phyloP scores from a whole-genome alignment of 768 basidiomycete species.

The Rhizopogon roseolus region DNA sequence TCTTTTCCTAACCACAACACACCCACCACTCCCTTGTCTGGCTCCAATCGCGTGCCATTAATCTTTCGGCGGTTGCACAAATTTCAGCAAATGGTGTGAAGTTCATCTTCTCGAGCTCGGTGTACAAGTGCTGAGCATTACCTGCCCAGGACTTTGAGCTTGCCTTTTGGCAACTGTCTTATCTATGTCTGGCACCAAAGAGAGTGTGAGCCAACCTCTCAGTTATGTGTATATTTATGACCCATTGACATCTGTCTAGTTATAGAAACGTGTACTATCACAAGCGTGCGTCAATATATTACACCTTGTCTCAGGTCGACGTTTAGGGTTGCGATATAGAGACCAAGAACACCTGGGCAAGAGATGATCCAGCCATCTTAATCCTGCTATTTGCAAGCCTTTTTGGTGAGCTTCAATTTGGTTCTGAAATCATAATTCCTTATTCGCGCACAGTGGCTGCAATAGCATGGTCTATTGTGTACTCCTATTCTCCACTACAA shows the following conservation, averaged over 20 bases:
- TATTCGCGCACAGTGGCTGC: slow-evolving; percentile 55
- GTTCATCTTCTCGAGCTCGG: not conserved
- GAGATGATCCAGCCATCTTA: slow-evolving; percentile 95
- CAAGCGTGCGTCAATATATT: slow-evolving; percentile 54
- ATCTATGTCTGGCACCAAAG: slow-evolving; percentile 86
- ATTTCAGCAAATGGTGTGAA: slow-evolving; percentile 80
- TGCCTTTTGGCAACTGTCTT: slow-evolving; percentile 93
- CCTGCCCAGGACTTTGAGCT: slow-evolving; percentile 84
- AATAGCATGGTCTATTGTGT: slow-evolving; percentile 82
- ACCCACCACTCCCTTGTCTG: slow-evolving; percentile 11
- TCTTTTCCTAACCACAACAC: slow-evolving; percentile 15
- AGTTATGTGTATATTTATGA: not conserved
- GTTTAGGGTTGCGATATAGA: slow-evolving; percentile 41
- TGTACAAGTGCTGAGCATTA: not conserved
- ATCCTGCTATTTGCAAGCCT: slow-evolving; percentile 80
- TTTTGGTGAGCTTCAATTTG: slow-evolving; percentile 40
- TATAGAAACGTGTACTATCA: slow-evolving; percentile 98
- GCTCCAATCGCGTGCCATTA: slow-evolving; percentile 61
- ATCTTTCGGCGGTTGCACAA: slow-evolving; percentile 78
- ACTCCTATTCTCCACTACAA: slow-evolving; percentile 54
- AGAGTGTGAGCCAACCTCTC: slow-evolving; percentile 64
- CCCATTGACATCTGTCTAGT: slow-evolving; percentile 33
- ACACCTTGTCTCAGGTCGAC: not conserved
- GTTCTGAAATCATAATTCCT: not conserved
- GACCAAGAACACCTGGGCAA: slow-evolving; percentile 97